Evolutionary conservation across 2,329 filamentous ascomycete species (phyloP).

Genomic region (Pseudogymnoascus sp.): DNA sequence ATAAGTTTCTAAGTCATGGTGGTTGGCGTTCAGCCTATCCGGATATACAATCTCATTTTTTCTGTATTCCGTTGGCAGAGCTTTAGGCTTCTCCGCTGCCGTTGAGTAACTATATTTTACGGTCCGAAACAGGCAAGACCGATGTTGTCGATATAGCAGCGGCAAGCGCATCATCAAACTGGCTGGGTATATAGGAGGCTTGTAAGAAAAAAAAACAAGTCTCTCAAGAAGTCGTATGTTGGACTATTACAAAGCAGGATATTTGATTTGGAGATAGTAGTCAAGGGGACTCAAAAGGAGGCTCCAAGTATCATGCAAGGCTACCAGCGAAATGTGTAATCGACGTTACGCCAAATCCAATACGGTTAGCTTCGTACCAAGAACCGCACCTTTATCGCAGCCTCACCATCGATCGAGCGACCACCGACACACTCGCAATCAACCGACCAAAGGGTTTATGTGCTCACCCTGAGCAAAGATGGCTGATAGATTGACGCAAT

Average conservation of each 20-base stretch:
- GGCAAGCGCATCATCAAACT: background rate
- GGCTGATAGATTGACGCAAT: conserved; percentile 70
- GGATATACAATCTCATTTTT: conserved; percentile 34
- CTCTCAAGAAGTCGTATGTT: background rate
- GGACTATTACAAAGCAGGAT: background rate
- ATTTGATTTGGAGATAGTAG: background rate
- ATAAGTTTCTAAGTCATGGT: conserved; percentile 58
- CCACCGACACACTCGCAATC: background rate
- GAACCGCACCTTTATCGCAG: background rate
- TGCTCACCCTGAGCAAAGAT: conserved; percentile 33
- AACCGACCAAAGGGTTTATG: background rate
- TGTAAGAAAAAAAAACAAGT: background rate
- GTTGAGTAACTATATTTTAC: conserved; percentile 8
- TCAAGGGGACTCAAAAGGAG: background rate
- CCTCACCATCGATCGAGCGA: background rate
- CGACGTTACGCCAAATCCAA: background rate
- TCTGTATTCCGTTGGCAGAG: background rate
- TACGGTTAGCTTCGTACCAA: background rate
- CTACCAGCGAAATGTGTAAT: background rate
- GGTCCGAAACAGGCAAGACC: background rate
- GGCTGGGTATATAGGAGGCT: background rate
- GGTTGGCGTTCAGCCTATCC: conserved; percentile 39
- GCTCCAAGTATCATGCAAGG: background rate
- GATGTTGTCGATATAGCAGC: background rate
- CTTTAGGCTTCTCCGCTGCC: background rate